phyloP scores from a whole-genome alignment of 192 early-diverging fungal genomes.

The Coemansia sp. region DNA sequence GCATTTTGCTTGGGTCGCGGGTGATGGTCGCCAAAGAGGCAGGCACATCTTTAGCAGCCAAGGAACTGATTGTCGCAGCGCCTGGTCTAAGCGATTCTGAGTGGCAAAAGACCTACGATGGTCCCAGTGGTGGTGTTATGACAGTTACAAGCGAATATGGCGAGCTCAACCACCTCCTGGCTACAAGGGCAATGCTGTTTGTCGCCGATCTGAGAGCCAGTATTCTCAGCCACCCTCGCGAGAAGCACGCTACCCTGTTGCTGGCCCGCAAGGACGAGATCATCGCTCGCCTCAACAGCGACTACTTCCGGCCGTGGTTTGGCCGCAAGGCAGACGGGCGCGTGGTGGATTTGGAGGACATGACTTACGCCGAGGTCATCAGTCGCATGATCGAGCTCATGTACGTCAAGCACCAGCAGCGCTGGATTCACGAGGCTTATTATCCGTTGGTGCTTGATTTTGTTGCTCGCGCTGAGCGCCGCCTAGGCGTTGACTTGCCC shows the following conservation, averaged over 20 bases:
- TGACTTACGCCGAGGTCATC: slow-evolving; percentile 93
- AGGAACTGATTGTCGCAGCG: slow-evolving; percentile 86
- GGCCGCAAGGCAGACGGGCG: slow-evolving; percentile 77
- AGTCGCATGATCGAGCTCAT: slow-evolving; percentile 81
- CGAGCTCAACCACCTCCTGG: slow-evolving; percentile 92
- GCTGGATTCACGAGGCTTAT: slow-evolving; percentile 82
- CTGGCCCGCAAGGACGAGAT: slow-evolving; percentile 77
- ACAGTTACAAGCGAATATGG: slow-evolving; percentile 91
- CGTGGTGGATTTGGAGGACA: slow-evolving; percentile 82
- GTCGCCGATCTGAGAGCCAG: slow-evolving; percentile 85
- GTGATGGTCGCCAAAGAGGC: slow-evolving; percentile 95
- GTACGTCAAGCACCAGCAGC: slow-evolving; percentile 73
- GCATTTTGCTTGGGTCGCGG: slow-evolving; percentile 90
- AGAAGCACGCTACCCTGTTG: slow-evolving; percentile 75
- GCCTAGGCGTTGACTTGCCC: slow-evolving; percentile 24
- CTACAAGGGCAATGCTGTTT: slow-evolving; percentile 80
- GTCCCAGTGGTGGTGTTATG: slow-evolving; percentile 77
- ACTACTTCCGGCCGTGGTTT: slow-evolving; percentile 88
- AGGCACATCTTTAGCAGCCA: slow-evolving; percentile 74
- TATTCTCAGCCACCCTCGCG: slow-evolving; percentile 81
- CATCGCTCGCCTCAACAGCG: slow-evolving; percentile 81
- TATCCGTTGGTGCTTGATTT: slow-evolving; percentile 80
- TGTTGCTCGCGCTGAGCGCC: slow-evolving; percentile 82
- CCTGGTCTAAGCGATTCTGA: slow-evolving; percentile 78
- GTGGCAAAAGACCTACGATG: slow-evolving; percentile 86